These are phyloP conservation scores for Sporothrix euskadiensis DNA, from an alignment of 2,329 filamentous ascomycete genomes.

Conservation along the genomic window DNA sequence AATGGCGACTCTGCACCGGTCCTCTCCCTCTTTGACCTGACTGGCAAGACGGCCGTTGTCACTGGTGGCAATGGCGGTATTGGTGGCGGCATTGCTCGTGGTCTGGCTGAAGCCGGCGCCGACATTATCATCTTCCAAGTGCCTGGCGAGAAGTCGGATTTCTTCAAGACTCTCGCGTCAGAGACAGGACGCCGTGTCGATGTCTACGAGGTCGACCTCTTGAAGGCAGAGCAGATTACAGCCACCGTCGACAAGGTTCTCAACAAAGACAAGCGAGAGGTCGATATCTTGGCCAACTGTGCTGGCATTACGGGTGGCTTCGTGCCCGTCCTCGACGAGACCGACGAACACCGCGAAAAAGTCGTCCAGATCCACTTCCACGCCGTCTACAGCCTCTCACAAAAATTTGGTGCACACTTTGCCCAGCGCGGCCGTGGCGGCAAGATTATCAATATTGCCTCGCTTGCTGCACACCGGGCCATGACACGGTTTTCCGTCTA, in stretches of 20 bases:
- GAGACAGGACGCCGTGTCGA: slow-evolving; percentile 1
- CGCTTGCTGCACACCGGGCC: neutral
- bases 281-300: slow-evolving; percentile 10
- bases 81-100: slow-evolving; percentile 16
- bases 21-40: slow-evolving; percentile 24
- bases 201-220: slow-evolving; percentile 5
- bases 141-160: slow-evolving; percentile 29
- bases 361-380: slow-evolving; percentile 21
- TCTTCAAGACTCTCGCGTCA: neutral
- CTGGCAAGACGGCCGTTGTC: slow-evolving; percentile 3
- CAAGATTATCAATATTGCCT: slow-evolving; percentile 19
- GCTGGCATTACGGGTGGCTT: slow-evolving; percentile 7
- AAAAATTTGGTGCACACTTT: neutral
- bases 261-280: neutral
- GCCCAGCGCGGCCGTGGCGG: slow-evolving; percentile 1
- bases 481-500: neutral
- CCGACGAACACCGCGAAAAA: slow-evolving; percentile 16
- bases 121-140: slow-evolving; percentile 30
- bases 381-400: slow-evolving; percentile 16
- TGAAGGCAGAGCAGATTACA: neutral
- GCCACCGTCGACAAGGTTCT: neutral
- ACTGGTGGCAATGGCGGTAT: slow-evolving; percentile 23
- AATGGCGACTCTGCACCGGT: slow-evolving; percentile 19
- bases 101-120: slow-evolving; percentile 21
- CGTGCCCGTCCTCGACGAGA: slow-evolving; percentile 12